Evolutionary conservation across 148 eudicot genomes (phyloP).

Genomic region (Vaccinium corymbosum): DNA sequence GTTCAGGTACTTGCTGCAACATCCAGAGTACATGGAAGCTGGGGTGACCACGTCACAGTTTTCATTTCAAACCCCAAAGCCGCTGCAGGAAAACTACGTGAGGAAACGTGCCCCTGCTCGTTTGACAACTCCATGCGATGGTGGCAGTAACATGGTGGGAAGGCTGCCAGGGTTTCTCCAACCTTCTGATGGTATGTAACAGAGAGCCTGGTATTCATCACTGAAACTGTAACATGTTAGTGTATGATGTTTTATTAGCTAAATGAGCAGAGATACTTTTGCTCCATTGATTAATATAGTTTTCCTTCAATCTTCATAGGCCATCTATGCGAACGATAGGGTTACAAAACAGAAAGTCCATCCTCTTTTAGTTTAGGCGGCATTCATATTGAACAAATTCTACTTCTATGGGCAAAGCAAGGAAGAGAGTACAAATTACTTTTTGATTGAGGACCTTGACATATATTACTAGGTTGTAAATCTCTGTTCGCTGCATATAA

Average conservation of each 20-base stretch:
- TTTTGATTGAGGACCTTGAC: no score
- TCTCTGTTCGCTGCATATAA: no score
- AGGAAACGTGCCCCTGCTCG: conserved; percentile 54
- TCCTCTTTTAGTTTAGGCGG: no score
- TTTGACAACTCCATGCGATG: conserved; percentile 6
- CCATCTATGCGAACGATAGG: no score
- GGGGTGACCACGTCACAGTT: conserved; percentile 67
- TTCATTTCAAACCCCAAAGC: conserved; percentile 86
- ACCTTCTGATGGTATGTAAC: conserved; percentile 37
- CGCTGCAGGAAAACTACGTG: conserved; percentile 82
- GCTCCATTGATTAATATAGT: no score
- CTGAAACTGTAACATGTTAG: background rate
- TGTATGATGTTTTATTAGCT: background rate
- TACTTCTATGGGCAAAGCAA: no score
- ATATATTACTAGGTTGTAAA: no score
- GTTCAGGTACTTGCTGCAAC: conserved; percentile 64
- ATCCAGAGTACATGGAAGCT: conserved; percentile 52
- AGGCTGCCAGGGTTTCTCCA: background rate
- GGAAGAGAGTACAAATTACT: no score
- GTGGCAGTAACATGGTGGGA: background rate
- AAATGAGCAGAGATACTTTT: no score
- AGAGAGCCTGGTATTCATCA: background rate
- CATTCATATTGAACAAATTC: no score
- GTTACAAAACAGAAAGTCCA: no score
- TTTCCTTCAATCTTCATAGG: no score